phyloP scores from a whole-genome alignment of 2,329 filamentous ascomycete genomes.

The Colletotrichum tropicicola region DNA sequence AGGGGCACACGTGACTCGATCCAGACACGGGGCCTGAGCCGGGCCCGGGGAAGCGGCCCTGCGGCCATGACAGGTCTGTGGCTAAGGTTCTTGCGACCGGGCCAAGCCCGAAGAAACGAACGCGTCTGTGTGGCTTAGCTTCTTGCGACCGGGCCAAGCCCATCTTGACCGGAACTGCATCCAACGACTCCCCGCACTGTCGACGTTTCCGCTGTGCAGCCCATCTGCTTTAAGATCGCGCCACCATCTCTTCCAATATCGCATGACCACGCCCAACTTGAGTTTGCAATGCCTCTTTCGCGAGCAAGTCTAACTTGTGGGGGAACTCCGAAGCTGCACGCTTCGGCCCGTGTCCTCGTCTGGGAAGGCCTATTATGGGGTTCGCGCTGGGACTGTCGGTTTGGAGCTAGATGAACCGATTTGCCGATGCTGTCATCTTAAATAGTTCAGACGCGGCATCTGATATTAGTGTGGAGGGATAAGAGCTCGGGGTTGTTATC shows the following conservation, averaged over 20 bases:
- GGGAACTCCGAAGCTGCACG: background rate
- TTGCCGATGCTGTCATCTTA: no score
- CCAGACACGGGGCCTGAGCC: background rate
- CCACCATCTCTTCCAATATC: background rate
- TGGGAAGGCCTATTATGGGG: no score
- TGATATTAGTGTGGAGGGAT: background rate
- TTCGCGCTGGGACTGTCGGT: no score
- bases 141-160: conserved; percentile 8
- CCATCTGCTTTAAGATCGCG: background rate
- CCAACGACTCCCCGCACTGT: background rate
- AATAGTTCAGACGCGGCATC: background rate
- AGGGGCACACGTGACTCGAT: background rate
- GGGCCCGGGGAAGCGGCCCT: background rate
- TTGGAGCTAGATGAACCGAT: no score
- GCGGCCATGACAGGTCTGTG: background rate
- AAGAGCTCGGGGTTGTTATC: background rate
- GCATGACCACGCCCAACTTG: no score
- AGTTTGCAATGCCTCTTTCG: no score
- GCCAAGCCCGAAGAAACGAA: conserved; percentile 1
- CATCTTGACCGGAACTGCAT: background rate
- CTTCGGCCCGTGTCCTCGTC: background rate
- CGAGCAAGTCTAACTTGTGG: no score
- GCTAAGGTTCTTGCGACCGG: conserved; percentile 9
- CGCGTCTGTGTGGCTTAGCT: background rate
- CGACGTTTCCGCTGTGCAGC: background rate